Conservation (phyloP, 2,329 filamentous ascomycete species). For the Colletotrichum orbiculare region DNA sequence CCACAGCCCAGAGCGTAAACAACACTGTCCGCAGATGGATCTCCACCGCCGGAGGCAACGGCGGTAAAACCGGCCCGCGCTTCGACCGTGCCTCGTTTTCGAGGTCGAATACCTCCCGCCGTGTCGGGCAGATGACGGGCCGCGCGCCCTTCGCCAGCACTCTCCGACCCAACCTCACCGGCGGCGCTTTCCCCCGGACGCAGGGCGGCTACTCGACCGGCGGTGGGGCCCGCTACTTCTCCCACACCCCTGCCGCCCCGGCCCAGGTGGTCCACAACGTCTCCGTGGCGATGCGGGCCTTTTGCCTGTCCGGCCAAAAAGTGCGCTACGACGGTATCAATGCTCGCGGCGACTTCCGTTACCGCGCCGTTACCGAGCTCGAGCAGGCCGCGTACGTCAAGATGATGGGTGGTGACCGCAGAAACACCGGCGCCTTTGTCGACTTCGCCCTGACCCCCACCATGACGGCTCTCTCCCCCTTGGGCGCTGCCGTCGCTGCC, state of each 20-base stretch:
- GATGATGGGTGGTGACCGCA: slow-evolving; percentile 68
- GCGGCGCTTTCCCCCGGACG: slow-evolving; percentile 83
- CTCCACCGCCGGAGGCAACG: slow-evolving; percentile 43
- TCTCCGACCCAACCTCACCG: slow-evolving; percentile 91
- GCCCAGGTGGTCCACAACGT: slow-evolving; percentile 95
- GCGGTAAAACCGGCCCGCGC: slow-evolving; percentile 46
- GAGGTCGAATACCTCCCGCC: slow-evolving; percentile 60
- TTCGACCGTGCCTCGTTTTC: slow-evolving; percentile 62
- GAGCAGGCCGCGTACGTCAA: slow-evolving; percentile 79
- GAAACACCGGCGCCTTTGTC: slow-evolving; percentile 80
- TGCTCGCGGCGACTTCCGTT: slow-evolving; percentile 79
- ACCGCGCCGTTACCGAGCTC: slow-evolving; percentile 78
- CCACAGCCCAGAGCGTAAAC: slow-evolving; percentile 54
- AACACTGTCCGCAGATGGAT: slow-evolving; percentile 63
- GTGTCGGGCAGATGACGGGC: slow-evolving; percentile 71
- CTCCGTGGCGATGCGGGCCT: slow-evolving; percentile 91
- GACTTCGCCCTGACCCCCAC: slow-evolving; percentile 91
- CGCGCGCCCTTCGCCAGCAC: slow-evolving; percentile 89
- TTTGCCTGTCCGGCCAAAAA: slow-evolving; percentile 91
- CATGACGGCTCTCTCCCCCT: slow-evolving; percentile 84
- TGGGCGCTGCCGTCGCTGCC: slow-evolving; percentile 67
- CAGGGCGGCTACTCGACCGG: slow-evolving; percentile 86
- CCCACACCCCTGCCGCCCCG: slow-evolving; percentile 84
- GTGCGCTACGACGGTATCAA: slow-evolving; percentile 85
- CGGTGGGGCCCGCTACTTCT: slow-evolving; percentile 88